Evolutionary conservation across 2,329 filamentous ascomycete species (phyloP).

Genomic region (Penicillium palitans): DNA sequence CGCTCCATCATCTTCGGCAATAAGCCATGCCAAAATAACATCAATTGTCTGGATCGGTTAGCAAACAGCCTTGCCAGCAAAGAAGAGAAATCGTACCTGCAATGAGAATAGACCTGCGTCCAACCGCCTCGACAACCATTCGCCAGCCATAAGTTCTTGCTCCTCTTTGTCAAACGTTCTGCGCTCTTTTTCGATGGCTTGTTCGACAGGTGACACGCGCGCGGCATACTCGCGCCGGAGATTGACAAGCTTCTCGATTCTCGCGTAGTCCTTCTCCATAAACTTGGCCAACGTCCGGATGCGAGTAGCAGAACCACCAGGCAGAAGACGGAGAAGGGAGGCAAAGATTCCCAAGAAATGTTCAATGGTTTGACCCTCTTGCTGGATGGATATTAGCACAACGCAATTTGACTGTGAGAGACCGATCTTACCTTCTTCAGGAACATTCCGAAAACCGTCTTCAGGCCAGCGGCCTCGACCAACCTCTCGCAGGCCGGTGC

Average conservation of each 20-base stretch:
- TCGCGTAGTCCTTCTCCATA: conserved; percentile 89
- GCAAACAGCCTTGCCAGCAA: background rate
- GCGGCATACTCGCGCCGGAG: conserved; percentile 70
- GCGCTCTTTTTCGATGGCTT: conserved; percentile 61
- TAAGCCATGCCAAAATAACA: conserved; percentile 82
- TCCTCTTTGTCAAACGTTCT: conserved; percentile 58
- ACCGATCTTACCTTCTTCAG: conserved; percentile 64
- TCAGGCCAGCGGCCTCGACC: conserved; percentile 81
- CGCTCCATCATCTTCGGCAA: conserved; percentile 82
- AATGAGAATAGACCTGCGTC: conserved; percentile 83
- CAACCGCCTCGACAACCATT: conserved; percentile 72
- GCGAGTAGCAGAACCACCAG: conserved; percentile 72
- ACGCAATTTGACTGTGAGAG: background rate
- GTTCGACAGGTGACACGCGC: conserved; percentile 63
- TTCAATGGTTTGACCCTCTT: conserved; percentile 67
- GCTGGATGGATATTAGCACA: conserved; percentile 42
- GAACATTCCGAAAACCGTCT: conserved; percentile 81
- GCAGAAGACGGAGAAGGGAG: conserved; percentile 75
- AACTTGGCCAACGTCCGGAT: conserved; percentile 91
- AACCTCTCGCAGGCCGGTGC: conserved; percentile 69
- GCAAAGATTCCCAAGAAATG: conserved; percentile 84
- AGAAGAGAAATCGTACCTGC: conserved; percentile 50
- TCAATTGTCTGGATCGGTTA: conserved; percentile 62
- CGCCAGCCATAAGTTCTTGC: conserved; percentile 62
- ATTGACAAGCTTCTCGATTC: conserved; percentile 70